Evolutionary conservation across 2,329 filamentous ascomycete genomes (phyloP).

Genomic region (Immersiporthe knoxdaviesiana): DNA sequence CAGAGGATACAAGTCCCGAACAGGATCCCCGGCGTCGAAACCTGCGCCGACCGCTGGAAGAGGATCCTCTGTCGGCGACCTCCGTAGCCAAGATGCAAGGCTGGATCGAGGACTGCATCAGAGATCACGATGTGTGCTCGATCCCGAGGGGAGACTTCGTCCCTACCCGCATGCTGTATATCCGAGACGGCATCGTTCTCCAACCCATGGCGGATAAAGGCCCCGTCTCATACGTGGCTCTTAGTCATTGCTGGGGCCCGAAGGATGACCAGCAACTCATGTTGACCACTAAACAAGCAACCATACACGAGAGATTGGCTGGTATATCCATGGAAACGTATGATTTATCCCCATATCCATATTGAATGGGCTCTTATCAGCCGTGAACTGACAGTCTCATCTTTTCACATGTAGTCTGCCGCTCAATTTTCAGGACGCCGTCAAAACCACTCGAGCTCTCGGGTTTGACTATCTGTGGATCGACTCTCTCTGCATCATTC

Average conservation of each 20-base stretch:
- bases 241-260: slow-evolving; percentile 4
- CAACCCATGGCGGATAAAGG: neutral
- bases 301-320: neutral
- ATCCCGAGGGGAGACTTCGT: neutral
- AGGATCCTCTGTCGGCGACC: neutral
- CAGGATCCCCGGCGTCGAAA: too few relatives aligned
- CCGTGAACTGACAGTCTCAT: too few relatives aligned
- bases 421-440: neutral
- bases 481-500: neutral
- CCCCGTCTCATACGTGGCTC: neutral
- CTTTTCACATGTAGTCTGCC: neutral
- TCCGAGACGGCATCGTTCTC: neutral
- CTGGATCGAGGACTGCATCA: neutral
- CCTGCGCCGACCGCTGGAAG: neutral
- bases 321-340: neutral
- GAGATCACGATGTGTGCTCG: neutral
- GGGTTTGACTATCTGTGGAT: slow-evolving; percentile 3
- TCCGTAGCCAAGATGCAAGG: neutral
- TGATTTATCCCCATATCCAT: neutral
- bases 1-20: too few relatives aligned
- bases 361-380: too few relatives aligned
- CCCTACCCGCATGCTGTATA: neutral
- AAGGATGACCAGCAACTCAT: neutral
- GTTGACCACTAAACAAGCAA: neutral
- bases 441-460: neutral